A percentile compares a stretch with the other conserved stretches of the same genome.
These are phyloP conservation scores for Coffea canephora DNA, from an alignment of 257 asterid genomes.

Conservation along the genomic window DNA sequence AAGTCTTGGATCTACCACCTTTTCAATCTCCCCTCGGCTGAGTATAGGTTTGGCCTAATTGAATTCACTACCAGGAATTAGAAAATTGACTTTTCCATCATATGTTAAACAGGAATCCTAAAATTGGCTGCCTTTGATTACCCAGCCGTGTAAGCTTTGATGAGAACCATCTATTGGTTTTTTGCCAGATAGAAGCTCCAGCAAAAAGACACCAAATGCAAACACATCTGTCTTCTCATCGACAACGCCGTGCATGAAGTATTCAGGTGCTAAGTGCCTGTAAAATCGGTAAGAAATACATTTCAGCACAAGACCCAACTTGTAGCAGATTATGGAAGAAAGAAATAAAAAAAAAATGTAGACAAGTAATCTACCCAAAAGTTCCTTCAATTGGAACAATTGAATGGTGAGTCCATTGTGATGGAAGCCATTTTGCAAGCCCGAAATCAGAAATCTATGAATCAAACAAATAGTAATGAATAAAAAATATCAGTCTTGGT, in stretches of 20 bases:
- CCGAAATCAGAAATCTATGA: conserved; percentile 92
- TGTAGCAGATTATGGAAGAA: too few species aligned
- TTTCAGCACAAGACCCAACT: neutral
- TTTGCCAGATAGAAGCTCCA: conserved; percentile 87
- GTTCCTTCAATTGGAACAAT: conserved; percentile 97
- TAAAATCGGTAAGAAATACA: neutral
- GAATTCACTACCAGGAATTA: neutral
- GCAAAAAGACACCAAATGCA: conserved; percentile 83
- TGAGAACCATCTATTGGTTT: conserved; percentile 85
- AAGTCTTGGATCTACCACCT: conserved; percentile 73
- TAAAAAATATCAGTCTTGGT: neutral
- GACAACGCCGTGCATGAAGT: conserved; percentile 95
- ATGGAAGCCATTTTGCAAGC: conserved; percentile 97
- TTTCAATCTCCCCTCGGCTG: conserved; percentile 52
- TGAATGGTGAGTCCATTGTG: conserved; percentile 95
- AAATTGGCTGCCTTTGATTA: conserved; percentile 23
- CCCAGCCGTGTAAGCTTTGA: conserved; percentile 95
- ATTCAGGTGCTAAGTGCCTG: conserved; percentile 96
- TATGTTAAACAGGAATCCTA: neutral
- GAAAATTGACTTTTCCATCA: neutral
- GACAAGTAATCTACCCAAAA: conserved; percentile 55
- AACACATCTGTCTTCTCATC: conserved; percentile 97
- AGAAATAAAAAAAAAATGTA: neutral
- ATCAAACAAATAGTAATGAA: neutral
- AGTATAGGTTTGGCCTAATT: conserved; percentile 83